These are phyloP conservation scores for Drechslerella coelobrocha DNA, from an alignment of 2,329 filamentous ascomycete species.

Conservation along the genomic window DNA sequence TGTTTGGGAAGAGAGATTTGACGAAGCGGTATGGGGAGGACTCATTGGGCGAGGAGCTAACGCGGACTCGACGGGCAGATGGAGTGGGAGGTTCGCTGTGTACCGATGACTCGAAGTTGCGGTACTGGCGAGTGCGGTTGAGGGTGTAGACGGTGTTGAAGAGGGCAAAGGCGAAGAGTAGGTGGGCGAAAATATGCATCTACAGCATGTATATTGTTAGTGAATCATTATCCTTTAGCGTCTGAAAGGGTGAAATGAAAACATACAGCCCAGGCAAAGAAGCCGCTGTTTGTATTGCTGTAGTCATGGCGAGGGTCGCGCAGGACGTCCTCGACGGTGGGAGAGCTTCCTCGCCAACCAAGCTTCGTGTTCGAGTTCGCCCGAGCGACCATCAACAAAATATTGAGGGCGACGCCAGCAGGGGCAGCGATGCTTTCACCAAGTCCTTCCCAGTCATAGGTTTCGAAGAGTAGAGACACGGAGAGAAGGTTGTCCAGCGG, in stretches of 20 bases:
- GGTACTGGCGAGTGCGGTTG: slow-evolving; percentile 80
- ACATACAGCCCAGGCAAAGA: slow-evolving; percentile 24
- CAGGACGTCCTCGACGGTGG: slow-evolving; percentile 78
- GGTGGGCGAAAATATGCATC: slow-evolving; percentile 74
- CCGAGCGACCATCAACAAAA: slow-evolving; percentile 79
- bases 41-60: slow-evolving; percentile 79
- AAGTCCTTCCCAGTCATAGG: slow-evolving; percentile 84
- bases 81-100: slow-evolving; percentile 73
- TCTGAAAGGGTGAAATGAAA: slow-evolving; percentile 51
- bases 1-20: slow-evolving; percentile 70
- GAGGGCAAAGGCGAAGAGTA: slow-evolving; percentile 70
- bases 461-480: slow-evolving; percentile 90
- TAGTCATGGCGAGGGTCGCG: slow-evolving; percentile 23
- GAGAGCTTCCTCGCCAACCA: slow-evolving; percentile 58
- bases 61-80: slow-evolving; percentile 84
- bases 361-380: slow-evolving; percentile 71
- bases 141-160: slow-evolving; percentile 83
- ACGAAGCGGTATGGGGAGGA: slow-evolving; percentile 81
- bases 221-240: neutral
- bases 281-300: neutral
- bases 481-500: slow-evolving; percentile 88
- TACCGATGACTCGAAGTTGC: slow-evolving; percentile 86
- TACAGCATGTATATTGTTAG: slow-evolving; percentile 56
- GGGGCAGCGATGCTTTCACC: slow-evolving; percentile 75
- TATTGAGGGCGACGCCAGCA: slow-evolving; percentile 77